These are phyloP conservation scores for Penicillium digitatum DNA, from an alignment of 2,329 filamentous ascomycete species.

Conservation along the genomic window DNA sequence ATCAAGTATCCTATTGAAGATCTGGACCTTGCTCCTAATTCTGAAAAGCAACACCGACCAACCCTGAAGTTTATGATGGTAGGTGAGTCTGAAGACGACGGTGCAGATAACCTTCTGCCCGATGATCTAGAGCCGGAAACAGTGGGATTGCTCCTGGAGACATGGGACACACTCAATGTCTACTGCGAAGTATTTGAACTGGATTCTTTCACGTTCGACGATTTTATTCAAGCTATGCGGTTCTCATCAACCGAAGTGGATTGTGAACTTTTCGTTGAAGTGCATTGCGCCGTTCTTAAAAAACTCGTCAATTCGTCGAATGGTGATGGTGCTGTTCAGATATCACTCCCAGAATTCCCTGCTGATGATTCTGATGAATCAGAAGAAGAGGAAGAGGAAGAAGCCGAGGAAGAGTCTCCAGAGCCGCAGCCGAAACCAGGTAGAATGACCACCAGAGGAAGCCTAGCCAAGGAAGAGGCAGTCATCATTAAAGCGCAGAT, in stretches of 20 bases:
- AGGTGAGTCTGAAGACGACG: slow-evolving; percentile 54
- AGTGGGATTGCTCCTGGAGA: slow-evolving; percentile 79
- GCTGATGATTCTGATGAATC: slow-evolving; percentile 65
- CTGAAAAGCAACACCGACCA: slow-evolving; percentile 64
- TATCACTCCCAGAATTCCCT: slow-evolving; percentile 71
- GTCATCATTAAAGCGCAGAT: slow-evolving; percentile 63
- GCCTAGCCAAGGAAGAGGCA: slow-evolving; percentile 74
- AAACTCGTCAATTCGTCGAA: slow-evolving; percentile 72
- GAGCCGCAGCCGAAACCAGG: slow-evolving; percentile 67
- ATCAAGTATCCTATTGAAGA: slow-evolving; percentile 97
- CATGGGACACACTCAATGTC: slow-evolving; percentile 97
- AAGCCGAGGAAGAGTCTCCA: slow-evolving; percentile 41
- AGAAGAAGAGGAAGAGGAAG: slow-evolving; percentile 54
- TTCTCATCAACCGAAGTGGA: slow-evolving; percentile 68
- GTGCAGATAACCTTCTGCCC: slow-evolving; percentile 45
- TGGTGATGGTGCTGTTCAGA: slow-evolving; percentile 71
- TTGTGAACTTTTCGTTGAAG: slow-evolving; percentile 82
- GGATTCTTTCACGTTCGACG: slow-evolving; percentile 96
- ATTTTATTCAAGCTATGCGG: slow-evolving; percentile 83
- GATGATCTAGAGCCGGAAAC: slow-evolving; percentile 69
- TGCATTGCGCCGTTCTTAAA: slow-evolving; percentile 88
- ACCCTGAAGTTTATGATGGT: slow-evolving; percentile 71
- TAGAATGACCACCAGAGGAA: slow-evolving; percentile 76
- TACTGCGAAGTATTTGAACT: slow-evolving; percentile 91
- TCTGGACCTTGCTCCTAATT: slow-evolving; percentile 69